These are phyloP conservation scores for Lecanosticta acicola DNA, from an alignment of 2,329 filamentous ascomycete genomes.

Conservation along the genomic window DNA sequence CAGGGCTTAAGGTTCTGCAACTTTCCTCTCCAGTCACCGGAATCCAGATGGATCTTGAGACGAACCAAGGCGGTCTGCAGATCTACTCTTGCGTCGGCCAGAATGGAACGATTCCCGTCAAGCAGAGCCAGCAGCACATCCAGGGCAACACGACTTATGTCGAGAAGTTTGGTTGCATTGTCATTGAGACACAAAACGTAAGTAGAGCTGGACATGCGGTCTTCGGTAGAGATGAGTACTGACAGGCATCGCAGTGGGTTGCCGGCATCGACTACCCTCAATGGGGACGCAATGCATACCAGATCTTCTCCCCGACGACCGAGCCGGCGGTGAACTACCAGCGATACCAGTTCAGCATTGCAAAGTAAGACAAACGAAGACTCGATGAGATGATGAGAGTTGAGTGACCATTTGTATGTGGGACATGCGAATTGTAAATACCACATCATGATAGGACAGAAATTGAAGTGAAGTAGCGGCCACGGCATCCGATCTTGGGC, in stretches of 20 bases:
- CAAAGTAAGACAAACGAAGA: background rate
- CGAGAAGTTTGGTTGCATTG: constrained; percentile 57
- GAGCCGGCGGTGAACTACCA: constrained; percentile 20
- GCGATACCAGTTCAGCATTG: constrained; percentile 21
- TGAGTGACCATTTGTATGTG: too few relatives aligned
- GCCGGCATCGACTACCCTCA: constrained; percentile 91
- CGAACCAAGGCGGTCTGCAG: constrained; percentile 29
- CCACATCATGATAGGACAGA: too few relatives aligned
- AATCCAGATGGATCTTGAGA: constrained; percentile 27
- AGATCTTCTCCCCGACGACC: constrained; percentile 44
- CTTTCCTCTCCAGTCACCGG: constrained; percentile 25
- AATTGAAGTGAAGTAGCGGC: too few relatives aligned
- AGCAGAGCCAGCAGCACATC: constrained; percentile 29
- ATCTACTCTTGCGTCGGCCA: constrained; percentile 30
- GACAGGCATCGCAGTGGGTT: constrained; percentile 55
- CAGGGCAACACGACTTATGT: constrained; percentile 20
- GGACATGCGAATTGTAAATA: too few relatives aligned
- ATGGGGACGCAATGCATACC: constrained; percentile 62
- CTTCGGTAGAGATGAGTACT: constrained; percentile 54
- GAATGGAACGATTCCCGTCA: constrained; percentile 30
- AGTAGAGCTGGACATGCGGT: constrained; percentile 11
- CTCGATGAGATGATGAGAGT: too few relatives aligned
- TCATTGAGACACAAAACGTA: constrained; percentile 58
- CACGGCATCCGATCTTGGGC: too few relatives aligned
- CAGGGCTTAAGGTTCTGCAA: constrained; percentile 23